Base-by-base conservation (phyloP, 2,329 filamentous ascomycete genomes). In the Capronia epimyces region DNA sequence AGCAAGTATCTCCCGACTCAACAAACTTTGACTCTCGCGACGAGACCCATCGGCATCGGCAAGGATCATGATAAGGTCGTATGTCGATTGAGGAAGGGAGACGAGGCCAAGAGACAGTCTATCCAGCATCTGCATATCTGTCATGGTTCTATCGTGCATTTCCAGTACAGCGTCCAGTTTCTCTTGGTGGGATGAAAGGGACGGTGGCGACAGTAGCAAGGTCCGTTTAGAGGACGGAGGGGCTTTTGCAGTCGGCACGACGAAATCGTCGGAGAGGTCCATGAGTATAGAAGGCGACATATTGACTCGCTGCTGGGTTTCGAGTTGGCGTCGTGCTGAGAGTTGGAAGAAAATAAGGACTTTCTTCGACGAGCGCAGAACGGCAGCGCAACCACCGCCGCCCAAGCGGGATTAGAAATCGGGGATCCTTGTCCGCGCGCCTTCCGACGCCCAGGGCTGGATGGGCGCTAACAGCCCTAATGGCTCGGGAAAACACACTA, bases 101-200 rank as follows among this genome's bases (percentile, higher is more conserved):
- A 93, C 87, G 31, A 95, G 76, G 55, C 89, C 89, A 29, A 87
- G 80, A 1, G 87, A 82, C 34, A 98, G 80, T 45, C 93, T 88
- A 72, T 98, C 93, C 55, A 98, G 86, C 93, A 98, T 98, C 70
- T 97, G 93, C 46, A 98, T 77, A 66, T 98, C 93, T 56, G 89
- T 91, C 40, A 79, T 75, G 57, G 78, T 73, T 65, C 89, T 84
- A 68, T 93, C 83, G 72, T 88, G 83, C 50, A 81, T 75, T 52
- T 82, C 76, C 63, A 95, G 80, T 56, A 93, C 76, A 60, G 75
- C 73, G 58, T 82, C 79, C 59, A 97, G 78, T 63, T 82, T 82
- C 60, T 88, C 84, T 60, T 90, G 87, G 69, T 95, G 86, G 49
- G 88, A 82, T 60, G 93, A 85, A 63, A 97, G 80, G 20, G 89